A percentile compares a stretch with the other conserved stretches of the same genome.
phyloP scores from a whole-genome alignment of 768 basidiomycete species.

The Gelatoporia subvermispora region DNA sequence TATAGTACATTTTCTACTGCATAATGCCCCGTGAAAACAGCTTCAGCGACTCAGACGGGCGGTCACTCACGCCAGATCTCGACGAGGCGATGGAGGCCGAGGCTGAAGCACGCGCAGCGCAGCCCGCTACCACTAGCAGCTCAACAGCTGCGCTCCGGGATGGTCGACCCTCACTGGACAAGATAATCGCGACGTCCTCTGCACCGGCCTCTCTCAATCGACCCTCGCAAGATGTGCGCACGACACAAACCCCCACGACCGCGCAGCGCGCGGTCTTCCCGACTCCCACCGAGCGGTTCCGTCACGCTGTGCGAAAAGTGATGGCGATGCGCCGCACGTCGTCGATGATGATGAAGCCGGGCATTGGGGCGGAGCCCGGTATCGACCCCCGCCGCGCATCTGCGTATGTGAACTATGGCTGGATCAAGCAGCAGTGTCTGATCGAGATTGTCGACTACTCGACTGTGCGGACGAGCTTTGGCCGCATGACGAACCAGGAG shows the following conservation, averaged over 20 bases:
- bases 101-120: not conserved
- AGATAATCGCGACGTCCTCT: conserved; percentile 2
- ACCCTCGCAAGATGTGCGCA: not conserved
- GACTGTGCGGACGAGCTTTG: conserved; percentile 45
- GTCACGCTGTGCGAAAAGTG: conserved; percentile 52
- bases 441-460: conserved; percentile 71
- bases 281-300: conserved; percentile 48
- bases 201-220: not conserved
- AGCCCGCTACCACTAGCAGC: not conserved
- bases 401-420: conserved; percentile 50
- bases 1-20: not conserved
- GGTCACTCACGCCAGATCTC: conserved; percentile 62
- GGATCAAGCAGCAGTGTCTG: conserved; percentile 54
- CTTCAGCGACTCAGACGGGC: conserved; percentile 59
- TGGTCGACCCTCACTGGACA: not conserved
- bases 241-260: not conserved
- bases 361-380: conserved; percentile 66
- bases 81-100: conserved; percentile 34
- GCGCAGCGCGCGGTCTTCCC: conserved; percentile 10
- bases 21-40: conserved; percentile 64
- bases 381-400: conserved; percentile 60
- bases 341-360: conserved; percentile 24
- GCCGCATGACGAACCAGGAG: conserved; percentile 54
- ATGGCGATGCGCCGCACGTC: conserved; percentile 56
- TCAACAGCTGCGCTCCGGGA: not conserved